A percentile compares a stretch with the other conserved stretches of the same genome.
Evolutionary conservation across 129 eudicot species (phyloP).

Genomic region (Tagetes patula): DNA sequence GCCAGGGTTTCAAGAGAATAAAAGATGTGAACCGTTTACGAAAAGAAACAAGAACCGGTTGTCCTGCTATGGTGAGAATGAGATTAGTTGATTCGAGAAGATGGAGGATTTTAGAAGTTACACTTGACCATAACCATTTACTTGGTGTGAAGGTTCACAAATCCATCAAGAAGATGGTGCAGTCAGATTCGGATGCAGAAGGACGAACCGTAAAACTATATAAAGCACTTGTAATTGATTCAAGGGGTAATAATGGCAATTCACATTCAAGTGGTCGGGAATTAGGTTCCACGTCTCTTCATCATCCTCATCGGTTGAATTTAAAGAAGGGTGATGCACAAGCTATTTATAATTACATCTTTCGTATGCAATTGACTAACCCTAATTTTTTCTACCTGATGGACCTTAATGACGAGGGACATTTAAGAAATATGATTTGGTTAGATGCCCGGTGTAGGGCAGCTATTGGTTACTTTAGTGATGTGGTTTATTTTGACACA

Average conservation of each 20-base stretch:
- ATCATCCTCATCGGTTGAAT: constrained; percentile 46
- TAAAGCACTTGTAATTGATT: constrained; percentile 72
- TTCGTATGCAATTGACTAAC: constrained; percentile 90
- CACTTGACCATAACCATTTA: constrained; percentile 80
- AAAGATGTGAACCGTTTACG: constrained; percentile 70
- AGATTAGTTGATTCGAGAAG: constrained; percentile 77
- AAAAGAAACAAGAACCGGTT: constrained; percentile 91
- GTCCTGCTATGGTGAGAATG: constrained; percentile 94
- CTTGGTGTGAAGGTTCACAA: constrained; percentile 53
- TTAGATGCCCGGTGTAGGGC: constrained; percentile 77
- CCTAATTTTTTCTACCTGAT: constrained; percentile 76
- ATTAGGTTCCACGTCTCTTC: constrained; percentile 36
- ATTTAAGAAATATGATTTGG: constrained; percentile 70
- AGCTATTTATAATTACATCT: constrained; percentile 80
- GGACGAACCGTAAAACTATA: constrained; percentile 58
- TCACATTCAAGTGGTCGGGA: constrained; percentile 36
- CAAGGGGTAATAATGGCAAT: constrained; percentile 46
- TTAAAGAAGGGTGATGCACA: constrained; percentile 82
- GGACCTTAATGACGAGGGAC: constrained; percentile 74
- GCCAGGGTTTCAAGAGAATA: constrained; percentile 84
- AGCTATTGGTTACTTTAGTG: constrained; percentile 67
- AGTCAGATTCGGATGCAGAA: constrained; percentile 48
- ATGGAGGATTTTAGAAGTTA: constrained; percentile 84
- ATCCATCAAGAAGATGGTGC: constrained; percentile 50
- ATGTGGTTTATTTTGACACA: constrained; percentile 66